Base-by-base conservation (phyloP, 805 yeast genomes). In the Ogataea methylovora region DNA sequence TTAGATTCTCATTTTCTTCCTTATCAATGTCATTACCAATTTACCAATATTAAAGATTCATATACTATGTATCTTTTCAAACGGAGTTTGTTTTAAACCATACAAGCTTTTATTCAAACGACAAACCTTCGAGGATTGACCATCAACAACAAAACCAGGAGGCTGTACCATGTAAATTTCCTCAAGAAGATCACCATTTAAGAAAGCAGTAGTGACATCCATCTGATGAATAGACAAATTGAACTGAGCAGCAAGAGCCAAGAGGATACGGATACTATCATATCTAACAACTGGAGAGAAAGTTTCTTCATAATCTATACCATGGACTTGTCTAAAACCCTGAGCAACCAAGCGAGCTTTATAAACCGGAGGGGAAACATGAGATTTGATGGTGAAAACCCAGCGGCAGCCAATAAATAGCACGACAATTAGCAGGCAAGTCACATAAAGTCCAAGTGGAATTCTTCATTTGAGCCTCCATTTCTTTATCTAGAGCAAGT, bases 121-220 rank as follows among this genome's bases (percentile, higher is more conserved):
- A 20, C 36, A 28, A 24, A 33, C 36, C 27, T 22, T 21, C 4
- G 15, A 5, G n/a, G n/a, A n/a, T n/a, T n/a, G n/a, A n/a, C n/a
- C n/a, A n/a, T n/a, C n/a, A n/a, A n/a, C n/a, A n/a, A n/a, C 14
- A 24, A 19, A 33, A 4, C 36, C 32, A 9, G 32, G 30, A 21
- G 19, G 36, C 26, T 23, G 23, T 7, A 1, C 16, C 40, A 34
- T 40, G 21, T 40, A 38, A 18, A 38, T 33, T 18, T 36, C 37
- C 13, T 38, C 44, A 22, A 9, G 2, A 2, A 40, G 22, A 4
- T 29, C 36, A 2, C 41, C 43, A 33, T 41, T 32, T 3, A 41
- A 33, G 24, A 41, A 37, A 9, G 41, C 41, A 10, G 40, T 41
- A 6, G 34, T 39, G 12, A 41, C 41, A 33, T 41, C 45, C 43